Evolutionary conservation across 805 yeast species (phyloP), one percentile per base, ranked within the genome.

Genomic region (Yarrowia sp.): DNA sequence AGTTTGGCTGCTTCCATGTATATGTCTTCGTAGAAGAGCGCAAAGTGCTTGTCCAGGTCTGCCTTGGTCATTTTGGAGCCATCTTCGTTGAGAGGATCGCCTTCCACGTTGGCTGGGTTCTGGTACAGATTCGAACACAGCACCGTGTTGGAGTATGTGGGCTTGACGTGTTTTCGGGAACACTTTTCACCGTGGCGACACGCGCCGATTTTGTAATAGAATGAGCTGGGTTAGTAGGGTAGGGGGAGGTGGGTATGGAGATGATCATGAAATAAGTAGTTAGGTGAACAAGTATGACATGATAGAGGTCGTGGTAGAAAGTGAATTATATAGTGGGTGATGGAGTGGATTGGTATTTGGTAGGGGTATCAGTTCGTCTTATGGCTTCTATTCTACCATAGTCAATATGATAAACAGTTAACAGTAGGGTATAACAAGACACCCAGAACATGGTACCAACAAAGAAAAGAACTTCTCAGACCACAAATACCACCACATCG

Each of bases 121-220:
- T 82, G 84, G 70, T 85, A 88, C 52, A 91, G 70, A 70, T 88
- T 87, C 17, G 86, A 79, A 65, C 88, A 79, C 54, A 89, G 77
- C 1, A 92, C 80, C 0, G 93, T 87, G 64, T 80, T 78, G 0
- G 96, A 88, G 43, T 78, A 74, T 8, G 78, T 74, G 1, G 97
- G 97, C 69, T 82, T 82, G 21, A 82, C 79, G 74, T 92, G 80
- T 65, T 81, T 81, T 70, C 93, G 79, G 9, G 91, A 85, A 71
- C 98, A 92, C 70, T 87, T 87, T 66, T 87, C 92, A 0, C 97
- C 97, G 74, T 92, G 97, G 66, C 97, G 81, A 71, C 98, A 92
- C 0, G 97, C 96, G 0, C 98, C 98, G 32, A 91, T 89, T 73
- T 88, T 90, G 67, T 82, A 79, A 72, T 86, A 91, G 72, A 92